Percentiles rank a stretch among this genome's conserved stretches.
Evolutionary conservation across 805 yeast genomes (phyloP).

Genomic region (Lachancea cidri): DNA sequence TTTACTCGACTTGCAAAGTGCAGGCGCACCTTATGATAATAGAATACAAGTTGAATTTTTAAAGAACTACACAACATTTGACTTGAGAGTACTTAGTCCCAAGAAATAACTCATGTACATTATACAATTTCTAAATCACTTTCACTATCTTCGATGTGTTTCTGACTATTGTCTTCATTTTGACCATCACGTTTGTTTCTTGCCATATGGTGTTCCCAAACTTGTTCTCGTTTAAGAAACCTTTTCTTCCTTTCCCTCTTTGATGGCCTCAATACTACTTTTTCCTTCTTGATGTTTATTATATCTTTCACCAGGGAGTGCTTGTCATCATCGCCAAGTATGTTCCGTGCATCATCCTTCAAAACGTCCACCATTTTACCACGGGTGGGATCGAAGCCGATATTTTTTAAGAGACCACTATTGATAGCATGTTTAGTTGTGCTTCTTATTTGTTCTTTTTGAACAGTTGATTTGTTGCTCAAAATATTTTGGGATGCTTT

Average conservation of each 20-base stretch:
- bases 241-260: conserved; percentile 27
- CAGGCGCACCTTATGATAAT: conserved; percentile 2
- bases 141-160: conserved; percentile 15
- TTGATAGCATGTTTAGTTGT: conserved; percentile 37
- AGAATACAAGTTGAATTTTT: conserved; percentile 12
- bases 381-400: conserved; percentile 52
- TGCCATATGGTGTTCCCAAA: conserved; percentile 28
- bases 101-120: not conserved
- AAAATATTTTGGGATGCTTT: conserved; percentile 3
- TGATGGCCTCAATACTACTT: conserved; percentile 32
- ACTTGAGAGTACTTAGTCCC: conserved; percentile 10
- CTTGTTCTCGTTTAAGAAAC: conserved; percentile 24
- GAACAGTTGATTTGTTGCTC: conserved; percentile 16
- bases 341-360: conserved; percentile 5
- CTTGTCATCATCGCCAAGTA: conserved; percentile 15
- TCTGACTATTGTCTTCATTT: not conserved
- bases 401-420: conserved; percentile 34
- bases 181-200: conserved; percentile 9
- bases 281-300: conserved; percentile 31
- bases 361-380: conserved; percentile 21
- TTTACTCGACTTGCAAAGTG: conserved; percentile 12
- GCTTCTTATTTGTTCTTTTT: conserved; percentile 22
- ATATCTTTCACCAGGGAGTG: conserved; percentile 26
- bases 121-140: conserved; percentile 33
- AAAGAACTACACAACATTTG: conserved; percentile 9